Conservation (phyloP, 441 rosid genomes). For the Jatropha multifida region DNA sequence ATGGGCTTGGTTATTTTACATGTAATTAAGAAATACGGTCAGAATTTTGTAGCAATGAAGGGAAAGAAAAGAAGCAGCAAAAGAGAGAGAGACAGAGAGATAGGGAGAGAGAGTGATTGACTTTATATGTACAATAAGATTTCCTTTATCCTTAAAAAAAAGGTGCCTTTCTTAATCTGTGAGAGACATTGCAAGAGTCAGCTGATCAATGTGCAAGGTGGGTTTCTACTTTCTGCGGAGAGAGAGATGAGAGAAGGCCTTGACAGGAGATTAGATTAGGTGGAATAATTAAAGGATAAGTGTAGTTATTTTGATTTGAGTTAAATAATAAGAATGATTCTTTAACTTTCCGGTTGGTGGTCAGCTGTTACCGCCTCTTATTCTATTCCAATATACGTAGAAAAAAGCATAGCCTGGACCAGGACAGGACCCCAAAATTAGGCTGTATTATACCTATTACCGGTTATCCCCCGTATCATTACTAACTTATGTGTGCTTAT, state of each 20-base stretch:
- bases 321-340: too few relatives aligned
- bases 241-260: constrained; percentile 21
- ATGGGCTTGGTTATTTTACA: neutral
- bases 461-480: too few relatives aligned
- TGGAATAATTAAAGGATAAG: constrained; percentile 18
- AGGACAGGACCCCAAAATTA: too few relatives aligned
- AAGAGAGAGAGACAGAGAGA: neutral
- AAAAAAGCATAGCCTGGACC: too few relatives aligned
- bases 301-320: too few relatives aligned
- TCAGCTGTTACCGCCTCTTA: too few relatives aligned
- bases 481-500: too few relatives aligned
- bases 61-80: neutral
- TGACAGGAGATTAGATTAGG: constrained; percentile 21
- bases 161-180: constrained; percentile 43
- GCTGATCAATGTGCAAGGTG: constrained; percentile 44
- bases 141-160: neutral
- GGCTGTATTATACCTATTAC: too few relatives aligned
- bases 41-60: constrained; percentile 7
- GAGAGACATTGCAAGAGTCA: constrained; percentile 30
- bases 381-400: too few relatives aligned
- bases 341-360: too few relatives aligned
- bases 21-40: neutral
- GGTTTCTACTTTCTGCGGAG: constrained; percentile 12
- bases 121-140: neutral
- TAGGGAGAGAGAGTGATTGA: neutral